Evolutionary conservation across 768 basidiomycete genomes (phyloP).

Genomic region (Pleurotus platypus): DNA sequence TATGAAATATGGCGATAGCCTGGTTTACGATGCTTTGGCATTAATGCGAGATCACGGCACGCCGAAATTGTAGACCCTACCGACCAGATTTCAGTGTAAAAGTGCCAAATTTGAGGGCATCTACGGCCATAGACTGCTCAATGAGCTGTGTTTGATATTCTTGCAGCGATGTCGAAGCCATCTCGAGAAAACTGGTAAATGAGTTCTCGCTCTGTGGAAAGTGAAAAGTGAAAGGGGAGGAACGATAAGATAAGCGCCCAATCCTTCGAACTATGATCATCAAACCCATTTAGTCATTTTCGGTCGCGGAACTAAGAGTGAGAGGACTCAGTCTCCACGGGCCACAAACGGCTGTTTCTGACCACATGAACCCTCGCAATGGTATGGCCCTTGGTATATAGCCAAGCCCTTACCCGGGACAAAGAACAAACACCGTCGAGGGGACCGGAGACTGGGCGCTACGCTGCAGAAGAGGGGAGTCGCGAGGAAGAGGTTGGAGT

Average conservation of each 20-base stretch:
- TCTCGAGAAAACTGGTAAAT: constrained; percentile 11
- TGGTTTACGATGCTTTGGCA: constrained; percentile 22
- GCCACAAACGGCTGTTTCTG: no score
- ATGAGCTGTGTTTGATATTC: constrained; percentile 65
- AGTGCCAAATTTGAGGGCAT: constrained; percentile 84
- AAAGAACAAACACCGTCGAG: neutral
- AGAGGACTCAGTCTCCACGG: no score
- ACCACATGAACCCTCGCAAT: neutral
- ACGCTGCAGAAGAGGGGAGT: no score
- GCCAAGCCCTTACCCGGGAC: neutral
- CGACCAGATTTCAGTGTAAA: constrained; percentile 96
- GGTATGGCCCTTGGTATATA: neutral
- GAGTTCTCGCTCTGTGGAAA: neutral
- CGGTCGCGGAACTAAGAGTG: no score
- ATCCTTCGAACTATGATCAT: no score
- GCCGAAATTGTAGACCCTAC: constrained; percentile 38
- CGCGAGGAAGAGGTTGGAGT: neutral
- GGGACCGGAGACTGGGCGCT: no score
- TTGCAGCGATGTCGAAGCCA: constrained; percentile 30
- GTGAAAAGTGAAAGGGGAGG: neutral
- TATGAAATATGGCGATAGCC: constrained; percentile 95
- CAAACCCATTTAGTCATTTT: no score
- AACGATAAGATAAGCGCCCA: neutral
- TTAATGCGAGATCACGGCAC: constrained; percentile 3
- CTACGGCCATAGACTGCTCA: constrained; percentile 59